Evolutionary conservation across 2,329 filamentous ascomycete genomes (phyloP), one percentile per base, ranked within the genome.

Genomic region (Ambrosiella cleistominuta): DNA sequence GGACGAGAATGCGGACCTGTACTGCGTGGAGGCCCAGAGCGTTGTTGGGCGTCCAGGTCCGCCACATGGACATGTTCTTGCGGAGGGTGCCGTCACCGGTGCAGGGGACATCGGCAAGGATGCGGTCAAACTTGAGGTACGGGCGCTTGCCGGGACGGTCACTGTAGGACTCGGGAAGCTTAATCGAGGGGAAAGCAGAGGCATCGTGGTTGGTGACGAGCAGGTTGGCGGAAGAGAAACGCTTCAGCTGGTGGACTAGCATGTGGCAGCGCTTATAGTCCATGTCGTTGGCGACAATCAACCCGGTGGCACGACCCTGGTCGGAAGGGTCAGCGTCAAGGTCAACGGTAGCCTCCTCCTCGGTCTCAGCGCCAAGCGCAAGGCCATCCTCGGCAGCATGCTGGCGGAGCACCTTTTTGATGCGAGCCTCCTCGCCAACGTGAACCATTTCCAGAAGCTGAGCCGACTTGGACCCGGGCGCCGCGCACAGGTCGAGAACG

Each of bases 151-250:
- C 72, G 38, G 73, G 74, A 61, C 79, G 77, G 62, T 79, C 75
- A 17, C 74, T 67, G n/a, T 76, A 72, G 39, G 74, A 70, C 2
- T 75, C 73, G 11, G 82, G 83, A n/a, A 97, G 78, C 67, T 85
- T 88, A 66, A 98, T 88, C 0, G 90, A 89, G 2, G 93, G 93
- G 70, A 90, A 98, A 69, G 95, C 82, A 3, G 90, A 96, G 47
- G 93, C 93, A 70, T 98, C 93, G 72, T 98, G 91, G 69, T 98
- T 97, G 47, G 89, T 97, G 62, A 98, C 91, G 62, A 98, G 85
- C 64, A 98, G 75, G 69, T 98, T 98, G 2, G 93, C 91, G 3
- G 93, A 97, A 62, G 91, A 95, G 55, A 98, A 77, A 62, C 93
- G 86, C 77, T 98, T 98, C 66, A 97, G 86, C 71, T 98, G 93